A percentile compares a stretch with the other conserved stretches of the same genome.
Conservation (phyloP, 2,329 filamentous ascomycete species). For the Dendrostoma leiphaemia region DNA sequence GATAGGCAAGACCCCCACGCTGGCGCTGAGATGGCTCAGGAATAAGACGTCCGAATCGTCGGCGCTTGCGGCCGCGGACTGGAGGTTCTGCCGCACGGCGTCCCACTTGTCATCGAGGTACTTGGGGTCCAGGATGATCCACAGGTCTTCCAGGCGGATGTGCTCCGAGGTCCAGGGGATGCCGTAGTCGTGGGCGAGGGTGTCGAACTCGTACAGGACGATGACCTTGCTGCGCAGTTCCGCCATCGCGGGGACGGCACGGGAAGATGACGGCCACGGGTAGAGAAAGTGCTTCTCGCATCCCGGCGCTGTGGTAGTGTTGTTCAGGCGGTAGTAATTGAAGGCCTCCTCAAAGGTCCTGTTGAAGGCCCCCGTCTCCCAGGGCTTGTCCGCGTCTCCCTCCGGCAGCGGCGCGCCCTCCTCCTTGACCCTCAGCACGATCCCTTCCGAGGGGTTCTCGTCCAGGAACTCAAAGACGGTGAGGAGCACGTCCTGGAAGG, state of each 20-base stretch:
- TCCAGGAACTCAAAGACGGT: constrained; percentile 46
- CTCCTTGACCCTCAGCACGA: constrained; percentile 50
- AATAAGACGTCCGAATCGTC: constrained; percentile 31
- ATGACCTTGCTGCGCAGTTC: constrained; percentile 44
- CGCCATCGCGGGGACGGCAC: constrained; percentile 40
- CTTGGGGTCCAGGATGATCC: constrained; percentile 40
- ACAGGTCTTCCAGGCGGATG: constrained; percentile 47
- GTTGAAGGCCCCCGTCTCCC: constrained; percentile 27
- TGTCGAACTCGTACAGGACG: constrained; percentile 46
- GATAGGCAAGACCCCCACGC: constrained; percentile 47
- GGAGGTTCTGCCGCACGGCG: constrained; percentile 40
- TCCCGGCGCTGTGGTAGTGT: constrained; percentile 34
- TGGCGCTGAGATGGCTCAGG: constrained; percentile 46
- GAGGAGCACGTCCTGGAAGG: constrained; percentile 40
- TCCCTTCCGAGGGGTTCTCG: constrained; percentile 41
- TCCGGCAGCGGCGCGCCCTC: constrained; percentile 36
- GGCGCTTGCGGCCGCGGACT: constrained; percentile 36
- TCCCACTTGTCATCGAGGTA: constrained; percentile 47
- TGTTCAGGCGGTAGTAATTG: constrained; percentile 35
- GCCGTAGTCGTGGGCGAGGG: constrained; percentile 34
- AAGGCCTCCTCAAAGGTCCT: constrained; percentile 45
- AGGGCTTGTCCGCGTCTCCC: constrained; percentile 12
- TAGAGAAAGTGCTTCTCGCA: constrained; percentile 33
- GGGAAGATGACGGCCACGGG: constrained; percentile 1
- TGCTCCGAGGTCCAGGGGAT: constrained; percentile 42